These are phyloP conservation scores for Magnusiomyces ingens DNA, from an alignment of 1,139 yeast genomes.

Conservation along the genomic window DNA sequence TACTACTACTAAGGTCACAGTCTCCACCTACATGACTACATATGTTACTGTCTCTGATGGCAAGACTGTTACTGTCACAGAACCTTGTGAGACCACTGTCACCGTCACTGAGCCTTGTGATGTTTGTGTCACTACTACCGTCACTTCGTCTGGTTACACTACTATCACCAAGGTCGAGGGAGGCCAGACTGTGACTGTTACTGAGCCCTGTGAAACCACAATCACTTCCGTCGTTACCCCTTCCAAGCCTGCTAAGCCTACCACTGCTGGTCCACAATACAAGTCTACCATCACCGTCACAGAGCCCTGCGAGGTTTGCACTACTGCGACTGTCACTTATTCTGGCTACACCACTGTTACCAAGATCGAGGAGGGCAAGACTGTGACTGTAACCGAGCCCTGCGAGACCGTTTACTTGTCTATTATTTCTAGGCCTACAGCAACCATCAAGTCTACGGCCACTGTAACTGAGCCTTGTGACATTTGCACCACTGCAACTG, in stretches of 20 bases:
- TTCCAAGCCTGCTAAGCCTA: too few relatives aligned
- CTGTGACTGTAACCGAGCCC: conserved; percentile 1
- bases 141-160: neutral
- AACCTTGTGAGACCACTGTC: too few relatives aligned
- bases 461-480: neutral
- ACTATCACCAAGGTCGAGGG: neutral
- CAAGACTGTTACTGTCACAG: neutral
- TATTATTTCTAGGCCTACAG: too few relatives aligned
- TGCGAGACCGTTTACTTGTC: neutral
- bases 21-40: too few relatives aligned
- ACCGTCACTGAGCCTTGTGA: too few relatives aligned
- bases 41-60: too few relatives aligned
- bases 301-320: neutral
- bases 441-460: neutral
- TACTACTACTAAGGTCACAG: too few relatives aligned
- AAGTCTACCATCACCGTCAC: neutral
- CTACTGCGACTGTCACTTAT: neutral
- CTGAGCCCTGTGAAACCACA: too few relatives aligned
- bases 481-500: neutral
- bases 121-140: neutral
- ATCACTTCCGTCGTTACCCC: too few relatives aligned
- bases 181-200: too few relatives aligned
- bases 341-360: neutral
- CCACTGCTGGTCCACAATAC: too few relatives aligned
- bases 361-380: neutral